These are phyloP conservation scores for Pterulicium gracile DNA, from an alignment of 1,284 basidiomycete species.

Conservation along the genomic window DNA sequence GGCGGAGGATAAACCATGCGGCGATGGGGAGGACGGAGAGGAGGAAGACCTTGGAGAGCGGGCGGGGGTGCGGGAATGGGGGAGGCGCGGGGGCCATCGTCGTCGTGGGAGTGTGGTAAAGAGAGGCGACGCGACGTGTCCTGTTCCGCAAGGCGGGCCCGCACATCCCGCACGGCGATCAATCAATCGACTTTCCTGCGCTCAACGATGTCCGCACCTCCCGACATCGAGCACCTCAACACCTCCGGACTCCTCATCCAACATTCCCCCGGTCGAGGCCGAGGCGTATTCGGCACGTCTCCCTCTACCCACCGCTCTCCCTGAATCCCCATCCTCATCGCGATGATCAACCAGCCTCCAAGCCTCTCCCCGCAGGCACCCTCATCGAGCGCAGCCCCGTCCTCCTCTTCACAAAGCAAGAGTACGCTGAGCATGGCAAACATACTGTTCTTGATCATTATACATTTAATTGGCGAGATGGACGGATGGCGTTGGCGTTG, in stretches of 20 bases:
- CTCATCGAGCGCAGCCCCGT: slow-evolving; percentile 81
- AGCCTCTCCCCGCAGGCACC: slow-evolving; percentile 48
- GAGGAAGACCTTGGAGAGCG: slow-evolving; percentile 41
- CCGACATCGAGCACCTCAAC: slow-evolving; percentile 20
- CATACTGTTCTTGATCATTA: slow-evolving; percentile 77
- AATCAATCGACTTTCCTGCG: no score
- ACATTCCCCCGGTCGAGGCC: slow-evolving; percentile 36
- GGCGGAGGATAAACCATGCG: slow-evolving; percentile 57
- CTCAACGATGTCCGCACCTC: no score
- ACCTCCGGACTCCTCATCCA: slow-evolving; percentile 24
- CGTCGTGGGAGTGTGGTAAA: not conserved
- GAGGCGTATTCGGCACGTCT: slow-evolving; percentile 53
- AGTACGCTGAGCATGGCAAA: slow-evolving; percentile 60
- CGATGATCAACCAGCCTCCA: slow-evolving; percentile 33
- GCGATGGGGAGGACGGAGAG: slow-evolving; percentile 52
- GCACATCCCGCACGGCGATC: no score
- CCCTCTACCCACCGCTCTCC: not conserved
- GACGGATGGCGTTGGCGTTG: slow-evolving; percentile 78
- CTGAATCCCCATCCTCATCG: not conserved
- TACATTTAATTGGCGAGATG: slow-evolving; percentile 75
- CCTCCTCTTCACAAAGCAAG: slow-evolving; percentile 62
- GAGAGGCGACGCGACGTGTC: not conserved
- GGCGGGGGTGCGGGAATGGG: slow-evolving; percentile 30
- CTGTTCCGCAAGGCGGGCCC: no score
- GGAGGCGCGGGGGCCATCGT: not conserved